These are phyloP conservation scores for Dictyophora rubrovolvata DNA, from an alignment of 768 basidiomycete genomes.

Conservation along the genomic window DNA sequence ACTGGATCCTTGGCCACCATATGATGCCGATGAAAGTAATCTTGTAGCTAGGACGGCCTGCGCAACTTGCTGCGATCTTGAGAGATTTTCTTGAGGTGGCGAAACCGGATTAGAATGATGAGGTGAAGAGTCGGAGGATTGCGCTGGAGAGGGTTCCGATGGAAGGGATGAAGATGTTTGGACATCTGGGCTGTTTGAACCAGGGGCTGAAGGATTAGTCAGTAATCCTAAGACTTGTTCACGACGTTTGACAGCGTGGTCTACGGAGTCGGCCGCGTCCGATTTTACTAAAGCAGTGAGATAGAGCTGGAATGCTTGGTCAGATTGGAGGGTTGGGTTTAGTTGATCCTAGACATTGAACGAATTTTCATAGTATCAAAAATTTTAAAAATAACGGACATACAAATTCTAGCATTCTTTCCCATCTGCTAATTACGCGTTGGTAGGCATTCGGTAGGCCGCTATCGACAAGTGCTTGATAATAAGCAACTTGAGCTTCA, in stretches of 20 bases:
- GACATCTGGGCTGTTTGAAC: slow-evolving; percentile 1
- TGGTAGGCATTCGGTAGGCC: slow-evolving; percentile 61
- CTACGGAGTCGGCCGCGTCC: slow-evolving; percentile 46
- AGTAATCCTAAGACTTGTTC: slow-evolving; percentile 47
- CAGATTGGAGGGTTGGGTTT: slow-evolving; percentile 61
- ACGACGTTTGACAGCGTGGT: slow-evolving; percentile 55
- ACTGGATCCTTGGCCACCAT: slow-evolving; percentile 7
- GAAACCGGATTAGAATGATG: slow-evolving; percentile 10
- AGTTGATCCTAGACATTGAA: slow-evolving; percentile 41
- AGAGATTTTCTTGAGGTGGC: slow-evolving; percentile 15
- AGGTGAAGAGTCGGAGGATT: background rate
- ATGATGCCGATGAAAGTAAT: slow-evolving; percentile 14
- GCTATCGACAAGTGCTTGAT: slow-evolving; percentile 55
- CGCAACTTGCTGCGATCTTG: slow-evolving; percentile 31
- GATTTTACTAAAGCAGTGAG: slow-evolving; percentile 53
- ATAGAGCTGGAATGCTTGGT: slow-evolving; percentile 70
- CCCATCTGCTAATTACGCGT: slow-evolving; percentile 69
- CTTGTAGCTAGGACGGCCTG: slow-evolving; percentile 28
- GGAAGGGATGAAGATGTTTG: slow-evolving; percentile 11
- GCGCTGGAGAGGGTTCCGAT: background rate
- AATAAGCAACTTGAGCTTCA: slow-evolving; percentile 57
- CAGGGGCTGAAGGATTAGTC: slow-evolving; percentile 14
- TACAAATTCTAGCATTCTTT: slow-evolving; percentile 75
- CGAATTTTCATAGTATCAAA: slow-evolving; percentile 1
- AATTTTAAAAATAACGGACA: slow-evolving; percentile 22